Conservation (phyloP, 1,284 basidiomycete genomes). For the Malassezia psittaci region DNA sequence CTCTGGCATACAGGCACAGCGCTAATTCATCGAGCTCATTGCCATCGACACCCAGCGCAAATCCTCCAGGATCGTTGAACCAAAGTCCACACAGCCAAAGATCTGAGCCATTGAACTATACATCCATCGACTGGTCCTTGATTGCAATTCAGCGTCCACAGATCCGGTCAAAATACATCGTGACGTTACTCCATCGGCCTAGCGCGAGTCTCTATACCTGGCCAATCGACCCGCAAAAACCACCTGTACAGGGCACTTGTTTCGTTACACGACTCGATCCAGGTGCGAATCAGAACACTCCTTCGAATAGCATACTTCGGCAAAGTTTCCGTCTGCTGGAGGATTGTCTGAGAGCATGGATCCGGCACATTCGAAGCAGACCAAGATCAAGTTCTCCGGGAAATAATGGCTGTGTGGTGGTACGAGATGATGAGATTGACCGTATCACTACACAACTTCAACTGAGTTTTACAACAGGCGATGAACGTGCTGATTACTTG, state of each 20-base stretch:
- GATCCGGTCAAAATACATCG: slow-evolving; percentile 4
- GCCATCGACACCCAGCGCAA: neutral
- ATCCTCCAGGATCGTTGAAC: neutral
- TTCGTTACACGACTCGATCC: neutral
- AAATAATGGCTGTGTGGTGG: neutral
- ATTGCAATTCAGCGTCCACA: slow-evolving; percentile 6
- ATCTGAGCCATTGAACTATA: neutral
- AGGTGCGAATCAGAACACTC: neutral
- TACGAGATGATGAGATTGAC: slow-evolving; percentile 2
- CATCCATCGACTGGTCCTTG: slow-evolving; percentile 9
- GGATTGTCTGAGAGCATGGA: slow-evolving; percentile 11
- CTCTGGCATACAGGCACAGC: neutral
- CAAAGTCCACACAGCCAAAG: neutral
- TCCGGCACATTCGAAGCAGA: neutral
- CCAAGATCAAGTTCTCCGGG: neutral
- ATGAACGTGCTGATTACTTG: slow-evolving; percentile 6
- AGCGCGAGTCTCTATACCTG: slow-evolving; percentile 10
- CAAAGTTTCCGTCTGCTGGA: slow-evolving; percentile 8
- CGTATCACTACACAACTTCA: neutral
- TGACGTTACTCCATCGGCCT: slow-evolving; percentile 9
- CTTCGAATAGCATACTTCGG: neutral
- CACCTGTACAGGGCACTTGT: slow-evolving; percentile 1
- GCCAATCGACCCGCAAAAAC: slow-evolving; percentile 11
- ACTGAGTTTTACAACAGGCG: neutral
- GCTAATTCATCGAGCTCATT: neutral